phyloP scores from a whole-genome alignment of 2,329 filamentous ascomycete species.

The Colletotrichum australisinense region DNA sequence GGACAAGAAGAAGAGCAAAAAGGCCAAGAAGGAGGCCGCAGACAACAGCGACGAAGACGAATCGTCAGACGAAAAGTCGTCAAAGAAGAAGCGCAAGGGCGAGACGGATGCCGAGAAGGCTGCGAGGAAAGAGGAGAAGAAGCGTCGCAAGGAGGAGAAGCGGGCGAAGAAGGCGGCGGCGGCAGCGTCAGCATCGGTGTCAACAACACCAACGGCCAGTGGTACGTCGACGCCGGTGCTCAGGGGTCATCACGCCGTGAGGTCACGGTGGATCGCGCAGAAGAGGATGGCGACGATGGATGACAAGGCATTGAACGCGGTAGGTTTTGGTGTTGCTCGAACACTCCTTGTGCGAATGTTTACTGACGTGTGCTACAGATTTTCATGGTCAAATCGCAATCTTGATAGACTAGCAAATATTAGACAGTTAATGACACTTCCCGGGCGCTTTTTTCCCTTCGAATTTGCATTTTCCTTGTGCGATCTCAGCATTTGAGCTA shows the following conservation, averaged over 20 bases:
- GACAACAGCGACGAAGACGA: slow-evolving; percentile 43
- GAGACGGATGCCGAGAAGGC: slow-evolving; percentile 50
- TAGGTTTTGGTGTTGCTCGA: slow-evolving; percentile 50
- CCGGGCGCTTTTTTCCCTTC: not conserved
- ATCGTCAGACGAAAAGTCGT: slow-evolving; percentile 37
- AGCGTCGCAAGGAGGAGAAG: slow-evolving; percentile 54
- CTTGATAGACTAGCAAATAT: slow-evolving; percentile 15
- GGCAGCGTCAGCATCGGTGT: slow-evolving; percentile 32
- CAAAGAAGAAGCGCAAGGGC: slow-evolving; percentile 45
- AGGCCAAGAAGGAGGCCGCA: slow-evolving; percentile 48
- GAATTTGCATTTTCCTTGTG: not conserved
- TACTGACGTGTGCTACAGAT: slow-evolving; percentile 58
- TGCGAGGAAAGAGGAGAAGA: slow-evolving; percentile 63
- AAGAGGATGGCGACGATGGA: slow-evolving; percentile 89
- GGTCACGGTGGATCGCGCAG: slow-evolving; percentile 86
- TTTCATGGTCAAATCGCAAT: slow-evolving; percentile 71
- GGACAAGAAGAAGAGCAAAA: slow-evolving; percentile 39
- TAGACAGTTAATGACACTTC: not conserved
- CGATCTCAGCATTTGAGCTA: not conserved
- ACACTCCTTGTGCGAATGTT: not conserved
- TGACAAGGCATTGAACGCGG: slow-evolving; percentile 86
- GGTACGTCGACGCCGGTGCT: slow-evolving; percentile 57
- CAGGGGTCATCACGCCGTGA: slow-evolving; percentile 76
- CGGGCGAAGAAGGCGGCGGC: slow-evolving; percentile 52
- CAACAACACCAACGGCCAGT: slow-evolving; percentile 53